Evolutionary conservation across 805 yeast genomes (phyloP), one percentile per base, ranked within the genome.

Genomic region (Monosporozyma aquatica): DNA sequence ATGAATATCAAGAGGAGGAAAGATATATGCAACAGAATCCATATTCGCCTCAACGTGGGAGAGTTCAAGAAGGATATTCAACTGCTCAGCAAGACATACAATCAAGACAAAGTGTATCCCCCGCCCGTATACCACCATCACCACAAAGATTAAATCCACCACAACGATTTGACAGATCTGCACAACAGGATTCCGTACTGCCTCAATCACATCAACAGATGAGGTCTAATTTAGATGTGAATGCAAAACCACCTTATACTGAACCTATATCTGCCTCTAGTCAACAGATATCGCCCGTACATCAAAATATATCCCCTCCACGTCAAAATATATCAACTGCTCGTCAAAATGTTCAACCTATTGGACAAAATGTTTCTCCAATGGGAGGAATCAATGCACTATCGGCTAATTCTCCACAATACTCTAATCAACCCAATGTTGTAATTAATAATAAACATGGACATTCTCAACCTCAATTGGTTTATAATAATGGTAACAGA

Each of bases 401-500:
- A 26, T 11, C 35, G 15, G 9, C 35, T 4, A 32, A 32, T 6
- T 5, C 20, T 20, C 11, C 21, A 21, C 23, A 9, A 21, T 33
- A 34, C 10, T 23, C 18, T 15, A 29, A 14, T 10, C 32, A 7
- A 28, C 17, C 9, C 6, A 30, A 10, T 18, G 18, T 15, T 2
- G 11, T 18, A 18, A 30, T 18, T 30, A 30, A 30, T 30, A 30
- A 30, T 30, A 30, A 30, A 30, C 18, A 30, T 30, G 35, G 35
- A 6, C 35, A 30, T 18, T 24, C 38, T 21, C 38, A 35, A 25
- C 26, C 34, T 4, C 34, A 29, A 29, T 17, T 29, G 21, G 17
- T 25, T 20, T 3, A 10, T 33, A 33, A 20, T 11, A 21, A 33
- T 21, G 13, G 17, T 5, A 33, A 13, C 17, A 20, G 18, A 9